phyloP scores from a whole-genome alignment of 495 filamentous ascomycete genomes.

The Diplogelasinospora grovesii region DNA sequence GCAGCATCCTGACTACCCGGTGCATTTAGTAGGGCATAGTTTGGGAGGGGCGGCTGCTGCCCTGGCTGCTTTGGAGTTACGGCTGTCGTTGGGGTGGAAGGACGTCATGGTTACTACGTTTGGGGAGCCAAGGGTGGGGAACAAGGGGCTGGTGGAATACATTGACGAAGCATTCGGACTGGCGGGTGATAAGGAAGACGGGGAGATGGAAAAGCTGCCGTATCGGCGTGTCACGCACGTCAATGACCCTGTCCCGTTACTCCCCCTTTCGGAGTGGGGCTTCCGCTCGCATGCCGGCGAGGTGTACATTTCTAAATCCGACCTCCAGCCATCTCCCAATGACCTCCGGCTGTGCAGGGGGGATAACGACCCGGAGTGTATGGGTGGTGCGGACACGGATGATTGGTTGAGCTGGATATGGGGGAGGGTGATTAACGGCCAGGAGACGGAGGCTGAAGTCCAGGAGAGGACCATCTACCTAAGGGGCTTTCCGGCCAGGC shows the following conservation, averaged over 20 bases:
- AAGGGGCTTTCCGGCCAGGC: slow-evolving; percentile 49
- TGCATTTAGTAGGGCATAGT: slow-evolving; percentile 82
- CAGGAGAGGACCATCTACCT: slow-evolving; percentile 8
- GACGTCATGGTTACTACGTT: slow-evolving; percentile 76
- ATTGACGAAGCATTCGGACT: slow-evolving; percentile 61
- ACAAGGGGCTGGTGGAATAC: slow-evolving; percentile 60
- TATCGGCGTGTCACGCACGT: slow-evolving; percentile 82
- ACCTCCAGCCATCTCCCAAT: slow-evolving; percentile 55
- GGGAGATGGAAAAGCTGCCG: slow-evolving; percentile 23
- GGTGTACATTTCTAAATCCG: slow-evolving; percentile 68
- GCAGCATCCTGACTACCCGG: slow-evolving; percentile 59
- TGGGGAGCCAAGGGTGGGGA: slow-evolving; percentile 84
- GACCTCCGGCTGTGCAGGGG: slow-evolving; percentile 72
- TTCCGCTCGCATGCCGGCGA: slow-evolving; percentile 80
- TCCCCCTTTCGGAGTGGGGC: slow-evolving; percentile 82
- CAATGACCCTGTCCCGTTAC: slow-evolving; percentile 81
- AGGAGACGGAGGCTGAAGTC: slow-evolving; percentile 13
- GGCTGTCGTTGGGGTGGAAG: slow-evolving; percentile 52
- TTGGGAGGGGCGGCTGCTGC: slow-evolving; percentile 89
- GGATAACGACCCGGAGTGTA: slow-evolving; percentile 62
- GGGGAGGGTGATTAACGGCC: slow-evolving; percentile 3
- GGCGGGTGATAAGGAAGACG: slow-evolving; percentile 9
- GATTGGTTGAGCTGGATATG: slow-evolving; percentile 11
- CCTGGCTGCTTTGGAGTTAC: slow-evolving; percentile 70
- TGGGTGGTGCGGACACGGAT: slow-evolving; percentile 47